These are phyloP conservation scores for Novymonas esmeraldas DNA, from an alignment of 208 protist species.

Conservation along the genomic window DNA sequence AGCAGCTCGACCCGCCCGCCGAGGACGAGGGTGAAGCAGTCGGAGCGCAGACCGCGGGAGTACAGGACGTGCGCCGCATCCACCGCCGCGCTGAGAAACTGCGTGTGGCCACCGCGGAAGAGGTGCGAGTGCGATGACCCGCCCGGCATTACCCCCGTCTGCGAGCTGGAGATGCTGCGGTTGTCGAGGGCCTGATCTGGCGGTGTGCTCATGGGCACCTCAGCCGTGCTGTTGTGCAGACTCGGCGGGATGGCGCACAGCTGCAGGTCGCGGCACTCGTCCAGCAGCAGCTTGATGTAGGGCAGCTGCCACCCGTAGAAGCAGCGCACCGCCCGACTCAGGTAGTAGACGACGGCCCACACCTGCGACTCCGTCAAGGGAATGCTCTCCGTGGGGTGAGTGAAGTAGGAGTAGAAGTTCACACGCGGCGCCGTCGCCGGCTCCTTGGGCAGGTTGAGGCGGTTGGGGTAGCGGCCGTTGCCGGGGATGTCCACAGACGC, in stretches of 20 bases:
- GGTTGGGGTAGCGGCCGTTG: constrained; percentile 15
- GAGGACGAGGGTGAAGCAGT: constrained; percentile 73
- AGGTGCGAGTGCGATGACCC: background rate
- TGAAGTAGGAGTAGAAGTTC: constrained; percentile 92
- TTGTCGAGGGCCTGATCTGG: constrained; percentile 7
- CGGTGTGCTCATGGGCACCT: constrained; percentile 10
- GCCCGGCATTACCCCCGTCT: background rate
- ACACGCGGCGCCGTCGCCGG: constrained; percentile 66
- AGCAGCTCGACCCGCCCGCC: constrained; percentile 74
- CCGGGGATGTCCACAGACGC: constrained; percentile 13
- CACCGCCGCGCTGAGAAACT: constrained; percentile 41
- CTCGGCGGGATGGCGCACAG: constrained; percentile 29
- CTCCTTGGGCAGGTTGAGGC: constrained; percentile 38
- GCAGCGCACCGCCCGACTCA: constrained; percentile 59
- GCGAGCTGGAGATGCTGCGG: constrained; percentile 10
- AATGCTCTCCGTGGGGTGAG: constrained; percentile 46
- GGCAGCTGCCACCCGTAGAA: constrained; percentile 73
- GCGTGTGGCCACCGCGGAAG: constrained; percentile 30
- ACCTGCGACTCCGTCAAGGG: constrained; percentile 81
- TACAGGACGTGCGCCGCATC: constrained; percentile 74
- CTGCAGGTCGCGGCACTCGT: constrained; percentile 76
- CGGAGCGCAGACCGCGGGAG: constrained; percentile 49
- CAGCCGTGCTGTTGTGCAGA: background rate
- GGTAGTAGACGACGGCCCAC: constrained; percentile 85
- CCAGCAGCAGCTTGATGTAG: constrained; percentile 84